These are phyloP conservation scores for Rhodotorula kratochvilovae DNA, from an alignment of 768 basidiomycete species.

Conservation along the genomic window DNA sequence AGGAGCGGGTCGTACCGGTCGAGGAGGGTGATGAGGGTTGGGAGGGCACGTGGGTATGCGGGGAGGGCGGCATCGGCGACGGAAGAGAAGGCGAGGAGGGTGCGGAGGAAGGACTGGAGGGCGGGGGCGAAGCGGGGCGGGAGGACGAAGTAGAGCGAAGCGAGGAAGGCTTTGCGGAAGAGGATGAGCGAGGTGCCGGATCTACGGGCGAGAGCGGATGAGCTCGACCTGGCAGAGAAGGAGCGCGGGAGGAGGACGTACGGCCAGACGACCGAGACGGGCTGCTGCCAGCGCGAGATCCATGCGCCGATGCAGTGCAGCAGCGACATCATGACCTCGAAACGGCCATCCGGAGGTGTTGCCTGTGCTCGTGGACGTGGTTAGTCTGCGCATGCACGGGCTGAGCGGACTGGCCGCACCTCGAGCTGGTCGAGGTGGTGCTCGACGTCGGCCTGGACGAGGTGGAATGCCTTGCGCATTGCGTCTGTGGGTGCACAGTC, in stretches of 20 bases:
- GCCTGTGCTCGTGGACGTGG: background rate
- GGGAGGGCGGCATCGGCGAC: slow-evolving; percentile 53
- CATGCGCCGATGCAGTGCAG: slow-evolving; percentile 18
- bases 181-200: background rate
- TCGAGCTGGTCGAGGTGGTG: slow-evolving; percentile 19
- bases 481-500: background rate
- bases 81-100: slow-evolving; percentile 4
- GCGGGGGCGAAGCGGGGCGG: slow-evolving; percentile 25
- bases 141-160: slow-evolving; percentile 24
- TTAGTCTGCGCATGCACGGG: background rate
- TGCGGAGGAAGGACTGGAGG: slow-evolving; percentile 21
- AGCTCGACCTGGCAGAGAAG: background rate
- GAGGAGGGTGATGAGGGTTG: slow-evolving; percentile 59
- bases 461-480: slow-evolving; percentile 1
- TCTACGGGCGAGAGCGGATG: background rate
- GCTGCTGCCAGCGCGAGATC: slow-evolving; percentile 21
- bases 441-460: slow-evolving; percentile 12
- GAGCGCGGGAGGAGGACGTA: background rate
- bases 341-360: background rate
- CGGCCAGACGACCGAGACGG: slow-evolving; percentile 22
- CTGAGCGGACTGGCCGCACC: background rate
- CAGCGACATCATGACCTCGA: slow-evolving; percentile 10
- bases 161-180: slow-evolving; percentile 35
- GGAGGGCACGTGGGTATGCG: slow-evolving; percentile 54
- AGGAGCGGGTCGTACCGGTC: slow-evolving; percentile 80